These are phyloP conservation scores for Ceratobasidium sp. DNA, from an alignment of 1,284 basidiomycete species.

Conservation along the genomic window DNA sequence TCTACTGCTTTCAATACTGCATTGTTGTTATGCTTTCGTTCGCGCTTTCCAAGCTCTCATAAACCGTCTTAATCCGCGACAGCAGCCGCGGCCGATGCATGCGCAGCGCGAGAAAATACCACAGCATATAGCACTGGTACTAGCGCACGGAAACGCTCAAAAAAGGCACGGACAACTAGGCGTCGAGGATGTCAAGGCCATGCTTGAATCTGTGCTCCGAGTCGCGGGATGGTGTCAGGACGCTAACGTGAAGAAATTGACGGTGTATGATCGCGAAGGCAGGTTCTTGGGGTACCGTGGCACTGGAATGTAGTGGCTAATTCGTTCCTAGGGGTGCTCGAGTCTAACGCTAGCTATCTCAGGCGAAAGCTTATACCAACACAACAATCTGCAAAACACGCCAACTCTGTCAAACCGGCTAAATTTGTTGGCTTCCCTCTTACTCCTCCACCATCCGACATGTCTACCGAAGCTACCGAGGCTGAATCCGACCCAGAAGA, in stretches of 20 bases:
- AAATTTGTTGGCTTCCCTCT: slow-evolving; percentile 34
- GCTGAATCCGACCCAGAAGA: slow-evolving; percentile 20
- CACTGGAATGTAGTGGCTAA: neutral
- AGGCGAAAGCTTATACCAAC: slow-evolving; percentile 37
- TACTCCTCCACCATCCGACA: slow-evolving; percentile 43
- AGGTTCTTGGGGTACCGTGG: neutral
- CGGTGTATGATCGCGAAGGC: slow-evolving; percentile 43
- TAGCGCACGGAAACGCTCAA: slow-evolving; percentile 41
- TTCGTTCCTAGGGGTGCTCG: slow-evolving; percentile 26
- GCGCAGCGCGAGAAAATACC: slow-evolving; percentile 37
- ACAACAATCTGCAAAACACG: neutral
- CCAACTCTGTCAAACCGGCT: slow-evolving; percentile 20
- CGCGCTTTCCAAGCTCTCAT: slow-evolving; percentile 43
- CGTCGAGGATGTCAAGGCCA: slow-evolving; percentile 37
- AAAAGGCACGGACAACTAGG: slow-evolving; percentile 41
- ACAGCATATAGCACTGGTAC: slow-evolving; percentile 36
- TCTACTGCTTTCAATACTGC: slow-evolving; percentile 38
- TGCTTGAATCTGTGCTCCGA: slow-evolving; percentile 45
- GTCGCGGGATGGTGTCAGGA: slow-evolving; percentile 36
- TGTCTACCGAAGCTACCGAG: slow-evolving; percentile 40
- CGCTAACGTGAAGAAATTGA: slow-evolving; percentile 27
- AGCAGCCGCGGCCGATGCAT: slow-evolving; percentile 23
- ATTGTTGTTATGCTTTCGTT: slow-evolving; percentile 36
- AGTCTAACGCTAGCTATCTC: slow-evolving; percentile 40
- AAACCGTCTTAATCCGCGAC: slow-evolving; percentile 18